Percentiles rank a stretch among this genome's conserved stretches.
phyloP scores from a whole-genome alignment of 1,284 basidiomycete species.

The Pseudozyma flocculosa region DNA sequence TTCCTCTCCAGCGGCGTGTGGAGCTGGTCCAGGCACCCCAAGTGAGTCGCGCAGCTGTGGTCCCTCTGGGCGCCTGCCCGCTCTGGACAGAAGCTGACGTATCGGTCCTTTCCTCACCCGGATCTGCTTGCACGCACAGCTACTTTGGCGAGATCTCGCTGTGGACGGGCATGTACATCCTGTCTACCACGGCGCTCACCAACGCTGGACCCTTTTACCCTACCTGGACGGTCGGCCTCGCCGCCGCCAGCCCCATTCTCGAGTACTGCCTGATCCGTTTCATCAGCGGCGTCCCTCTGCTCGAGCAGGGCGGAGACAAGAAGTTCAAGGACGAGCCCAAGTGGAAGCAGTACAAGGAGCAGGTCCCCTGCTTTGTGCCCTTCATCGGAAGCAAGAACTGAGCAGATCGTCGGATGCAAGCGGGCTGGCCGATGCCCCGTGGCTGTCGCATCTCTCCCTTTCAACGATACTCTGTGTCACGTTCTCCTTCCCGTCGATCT shows the following conservation, averaged over 20 bases:
- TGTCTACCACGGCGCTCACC: slow-evolving; percentile 52
- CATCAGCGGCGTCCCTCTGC: slow-evolving; percentile 70
- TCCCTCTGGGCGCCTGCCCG: too few species aligned
- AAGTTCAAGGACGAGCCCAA: slow-evolving; percentile 68
- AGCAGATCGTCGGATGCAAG: too few species aligned
- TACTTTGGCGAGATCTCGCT: slow-evolving; percentile 76
- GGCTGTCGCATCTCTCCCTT: too few species aligned
- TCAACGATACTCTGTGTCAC: too few species aligned
- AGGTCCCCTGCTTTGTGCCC: slow-evolving; percentile 44
- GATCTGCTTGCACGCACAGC: too few species aligned
- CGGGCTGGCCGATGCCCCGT: too few species aligned
- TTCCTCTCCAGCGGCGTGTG: slow-evolving; percentile 74
- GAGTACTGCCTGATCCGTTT: slow-evolving; percentile 64
- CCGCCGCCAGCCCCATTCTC: slow-evolving; percentile 68
- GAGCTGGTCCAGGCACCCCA: slow-evolving; percentile 73
- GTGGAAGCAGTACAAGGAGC: slow-evolving; percentile 71
- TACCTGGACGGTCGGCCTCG: slow-evolving; percentile 60
- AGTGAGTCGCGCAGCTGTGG: slow-evolving; percentile 61
- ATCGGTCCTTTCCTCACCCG: too few species aligned
- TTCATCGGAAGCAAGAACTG: slow-evolving; percentile 41
- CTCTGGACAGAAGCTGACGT: too few species aligned
- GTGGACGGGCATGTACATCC: slow-evolving; percentile 71
- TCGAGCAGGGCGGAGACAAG: slow-evolving; percentile 68
- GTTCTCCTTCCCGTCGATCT: too few species aligned
- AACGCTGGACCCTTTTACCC: slow-evolving; percentile 57